phyloP scores from a whole-genome alignment of 139 green algal species.

The Pseudopediastrum boryanum region DNA sequence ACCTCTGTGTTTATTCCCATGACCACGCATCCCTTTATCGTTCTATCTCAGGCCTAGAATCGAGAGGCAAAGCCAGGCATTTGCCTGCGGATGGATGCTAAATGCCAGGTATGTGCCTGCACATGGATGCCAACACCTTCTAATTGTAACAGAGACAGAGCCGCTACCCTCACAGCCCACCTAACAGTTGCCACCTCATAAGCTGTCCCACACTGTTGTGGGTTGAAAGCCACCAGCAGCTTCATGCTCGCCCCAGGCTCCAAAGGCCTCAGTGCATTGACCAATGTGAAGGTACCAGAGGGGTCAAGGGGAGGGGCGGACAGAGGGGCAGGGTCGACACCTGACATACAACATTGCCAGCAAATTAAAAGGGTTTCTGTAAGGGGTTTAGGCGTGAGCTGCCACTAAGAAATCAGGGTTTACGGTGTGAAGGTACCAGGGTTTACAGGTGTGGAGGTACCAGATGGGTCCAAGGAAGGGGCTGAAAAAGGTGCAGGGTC shows the following conservation, averaged over 20 bases:
- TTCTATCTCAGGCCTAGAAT: no score
- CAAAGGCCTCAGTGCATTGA: slow-evolving; percentile 54
- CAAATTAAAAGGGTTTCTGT: neutral
- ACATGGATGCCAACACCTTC: neutral
- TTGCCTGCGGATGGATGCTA: no score
- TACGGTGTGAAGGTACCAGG: no score
- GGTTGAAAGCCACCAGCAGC: slow-evolving; percentile 54
- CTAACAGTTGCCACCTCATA: slow-evolving; percentile 49
- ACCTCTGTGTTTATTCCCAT: no score
- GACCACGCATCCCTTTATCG: no score
- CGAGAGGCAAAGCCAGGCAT: no score
- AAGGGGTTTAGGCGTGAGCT: neutral
- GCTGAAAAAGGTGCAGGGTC: neutral
- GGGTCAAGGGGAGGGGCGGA: slow-evolving; percentile 45
- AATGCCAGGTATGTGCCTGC: no score
- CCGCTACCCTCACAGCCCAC: slow-evolving; percentile 12
- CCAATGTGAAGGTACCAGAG: slow-evolving; percentile 45
- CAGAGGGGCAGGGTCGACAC: slow-evolving; percentile 29
- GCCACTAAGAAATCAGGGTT: no score
- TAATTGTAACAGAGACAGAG: neutral
- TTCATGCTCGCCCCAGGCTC: slow-evolving; percentile 22
- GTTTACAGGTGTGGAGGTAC: neutral
- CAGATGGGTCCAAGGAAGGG: neutral
- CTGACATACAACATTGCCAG: neutral
- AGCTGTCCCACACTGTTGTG: slow-evolving; percentile 32